Conservation (phyloP, 2,329 filamentous ascomycete genomes). For the Fusarium virguliforme region DNA sequence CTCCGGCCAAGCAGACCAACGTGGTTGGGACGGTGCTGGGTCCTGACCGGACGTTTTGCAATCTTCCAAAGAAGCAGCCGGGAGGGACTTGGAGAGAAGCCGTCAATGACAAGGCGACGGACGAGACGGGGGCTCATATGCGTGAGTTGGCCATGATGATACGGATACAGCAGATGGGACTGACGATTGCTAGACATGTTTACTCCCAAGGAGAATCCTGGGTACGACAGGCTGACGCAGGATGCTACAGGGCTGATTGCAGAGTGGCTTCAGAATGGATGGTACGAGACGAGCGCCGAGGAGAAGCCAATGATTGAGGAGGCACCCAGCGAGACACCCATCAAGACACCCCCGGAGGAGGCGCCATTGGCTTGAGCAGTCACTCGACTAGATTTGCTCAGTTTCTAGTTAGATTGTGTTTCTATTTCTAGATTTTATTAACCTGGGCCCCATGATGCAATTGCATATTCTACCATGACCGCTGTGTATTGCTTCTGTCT, state of each 20-base stretch:
- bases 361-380: background rate
- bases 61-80: conserved; percentile 74
- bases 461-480: background rate
- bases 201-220: conserved; percentile 79
- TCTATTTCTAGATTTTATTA: conserved; percentile 21
- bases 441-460: conserved; percentile 2
- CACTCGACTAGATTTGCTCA: conserved; percentile 2
- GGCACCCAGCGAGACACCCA: conserved; percentile 13
- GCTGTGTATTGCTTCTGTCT: background rate
- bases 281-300: conserved; percentile 73
- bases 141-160: conserved; percentile 60
- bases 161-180: conserved; percentile 1
- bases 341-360: background rate
- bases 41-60: conserved; percentile 89
- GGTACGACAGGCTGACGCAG: conserved; percentile 77
- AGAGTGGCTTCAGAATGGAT: conserved; percentile 75
- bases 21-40: conserved; percentile 74
- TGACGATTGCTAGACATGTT: conserved; percentile 74
- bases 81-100: conserved; percentile 77
- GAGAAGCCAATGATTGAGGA: conserved; percentile 50
- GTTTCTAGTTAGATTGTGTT: conserved; percentile 9
- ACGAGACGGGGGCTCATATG: conserved; percentile 88
- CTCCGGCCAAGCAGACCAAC: conserved; percentile 67
- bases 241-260: conserved; percentile 77
- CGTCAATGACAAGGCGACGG: conserved; percentile 83